A percentile compares a stretch with the other conserved stretches of the same genome.
Evolutionary conservation across 2,329 filamentous ascomycete genomes (phyloP).

Genomic region (Grosmannia penicillata): DNA sequence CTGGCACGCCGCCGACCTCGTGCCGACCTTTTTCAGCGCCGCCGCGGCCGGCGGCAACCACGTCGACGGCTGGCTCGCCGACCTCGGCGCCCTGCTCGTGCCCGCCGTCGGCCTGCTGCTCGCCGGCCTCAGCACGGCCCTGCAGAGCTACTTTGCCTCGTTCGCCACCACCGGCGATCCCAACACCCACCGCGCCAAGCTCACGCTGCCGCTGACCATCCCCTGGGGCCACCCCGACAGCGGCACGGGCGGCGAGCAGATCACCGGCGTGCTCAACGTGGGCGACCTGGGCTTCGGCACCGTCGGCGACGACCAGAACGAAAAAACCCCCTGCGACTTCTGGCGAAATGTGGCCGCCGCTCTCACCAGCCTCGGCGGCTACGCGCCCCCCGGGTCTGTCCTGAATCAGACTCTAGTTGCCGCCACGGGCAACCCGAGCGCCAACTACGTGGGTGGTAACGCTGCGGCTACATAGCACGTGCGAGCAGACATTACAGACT

Average conservation of each 20-base stretch:
- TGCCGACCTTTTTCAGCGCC: slow-evolving; percentile 24
- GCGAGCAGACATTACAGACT: neutral
- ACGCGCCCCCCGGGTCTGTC: slow-evolving; percentile 14
- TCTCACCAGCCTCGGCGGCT: slow-evolving; percentile 17
- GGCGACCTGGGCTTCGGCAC: slow-evolving; percentile 18
- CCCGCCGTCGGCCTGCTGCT: slow-evolving; percentile 18
- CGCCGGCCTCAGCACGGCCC: slow-evolving; percentile 18
- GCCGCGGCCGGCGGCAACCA: slow-evolving; percentile 11
- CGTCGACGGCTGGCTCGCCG: slow-evolving; percentile 12
- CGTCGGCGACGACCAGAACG: slow-evolving; percentile 16
- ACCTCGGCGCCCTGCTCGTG: slow-evolving; percentile 14
- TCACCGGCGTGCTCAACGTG: slow-evolving; percentile 18
- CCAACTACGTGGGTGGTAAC: slow-evolving; percentile 10
- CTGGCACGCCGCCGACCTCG: slow-evolving; percentile 23
- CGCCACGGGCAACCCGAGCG: slow-evolving; percentile 7
- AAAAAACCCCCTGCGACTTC: slow-evolving; percentile 18
- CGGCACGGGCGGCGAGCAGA: slow-evolving; percentile 12
- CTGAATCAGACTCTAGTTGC: slow-evolving; percentile 9
- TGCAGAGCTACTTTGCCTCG: slow-evolving; percentile 25
- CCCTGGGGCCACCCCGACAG: slow-evolving; percentile 18
- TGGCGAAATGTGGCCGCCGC: slow-evolving; percentile 17
- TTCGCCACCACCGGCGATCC: slow-evolving; percentile 25
- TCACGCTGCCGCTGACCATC: slow-evolving; percentile 19
- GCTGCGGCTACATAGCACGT: neutral
- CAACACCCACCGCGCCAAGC: slow-evolving; percentile 16